phyloP scores from a whole-genome alignment of 805 yeast genomes.

The Teunomyces lycoperdinae region DNA sequence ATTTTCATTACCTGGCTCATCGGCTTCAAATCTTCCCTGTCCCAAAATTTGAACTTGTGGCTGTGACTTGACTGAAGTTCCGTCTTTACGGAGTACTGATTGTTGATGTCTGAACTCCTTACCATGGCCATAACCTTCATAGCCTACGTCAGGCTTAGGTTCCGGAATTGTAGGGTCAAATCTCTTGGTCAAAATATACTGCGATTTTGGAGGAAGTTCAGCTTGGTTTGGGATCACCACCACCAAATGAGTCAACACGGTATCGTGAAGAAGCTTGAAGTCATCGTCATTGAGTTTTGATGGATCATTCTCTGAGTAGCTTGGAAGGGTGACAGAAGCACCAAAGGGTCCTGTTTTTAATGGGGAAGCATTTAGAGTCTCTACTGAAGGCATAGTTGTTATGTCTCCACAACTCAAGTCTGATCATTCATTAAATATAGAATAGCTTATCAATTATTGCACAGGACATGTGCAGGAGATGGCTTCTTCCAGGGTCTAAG shows the following conservation, averaged over 20 bases:
- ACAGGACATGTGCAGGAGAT: background rate
- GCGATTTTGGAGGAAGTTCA: slow-evolving; percentile 68
- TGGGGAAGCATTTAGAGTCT: slow-evolving; percentile 37
- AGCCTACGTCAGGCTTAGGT: slow-evolving; percentile 29
- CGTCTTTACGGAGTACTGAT: slow-evolving; percentile 75
- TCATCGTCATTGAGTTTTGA: slow-evolving; percentile 62
- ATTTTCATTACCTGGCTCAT: slow-evolving; percentile 53
- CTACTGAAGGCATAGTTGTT: slow-evolving; percentile 8
- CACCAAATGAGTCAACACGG: slow-evolving; percentile 67
- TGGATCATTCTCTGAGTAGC: slow-evolving; percentile 67
- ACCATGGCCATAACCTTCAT: slow-evolving; percentile 78
- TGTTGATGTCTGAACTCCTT: slow-evolving; percentile 55
- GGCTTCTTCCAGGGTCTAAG: background rate
- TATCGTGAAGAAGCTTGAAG: slow-evolving; percentile 58
- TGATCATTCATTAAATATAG: background rate
- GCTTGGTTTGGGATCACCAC: slow-evolving; percentile 71
- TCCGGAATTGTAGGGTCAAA: slow-evolving; percentile 67
- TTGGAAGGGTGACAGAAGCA: slow-evolving; percentile 63
- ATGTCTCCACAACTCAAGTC: background rate
- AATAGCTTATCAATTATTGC: background rate
- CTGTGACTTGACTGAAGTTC: slow-evolving; percentile 71
- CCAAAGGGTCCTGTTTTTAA: slow-evolving; percentile 59
- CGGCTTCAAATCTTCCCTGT: slow-evolving; percentile 65
- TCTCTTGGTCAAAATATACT: slow-evolving; percentile 69
- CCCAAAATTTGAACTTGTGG: slow-evolving; percentile 93